Evolutionary conservation across 371 early-diverging fungal genomes (phyloP).

Genomic region (Phascolomyces articulosus): DNA sequence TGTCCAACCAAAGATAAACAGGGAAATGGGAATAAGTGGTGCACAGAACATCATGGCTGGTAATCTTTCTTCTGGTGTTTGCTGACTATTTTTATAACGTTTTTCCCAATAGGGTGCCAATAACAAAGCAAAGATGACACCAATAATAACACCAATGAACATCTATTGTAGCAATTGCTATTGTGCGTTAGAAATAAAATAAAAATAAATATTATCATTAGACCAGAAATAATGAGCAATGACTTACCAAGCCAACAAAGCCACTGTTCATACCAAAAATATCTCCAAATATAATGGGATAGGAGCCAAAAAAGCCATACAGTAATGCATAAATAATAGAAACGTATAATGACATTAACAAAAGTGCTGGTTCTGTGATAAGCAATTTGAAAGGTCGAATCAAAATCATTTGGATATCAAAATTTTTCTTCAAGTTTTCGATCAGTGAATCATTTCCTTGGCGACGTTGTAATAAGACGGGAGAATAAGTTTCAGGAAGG

Average conservation of each 20-base stretch:
- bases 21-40: constrained; percentile 41
- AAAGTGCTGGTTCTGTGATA: constrained; percentile 40
- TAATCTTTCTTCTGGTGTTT: constrained; percentile 47
- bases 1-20: constrained; percentile 54
- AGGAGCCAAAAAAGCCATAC: constrained; percentile 50
- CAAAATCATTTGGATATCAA: constrained; percentile 30
- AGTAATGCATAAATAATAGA: constrained; percentile 47
- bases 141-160: constrained; percentile 45
- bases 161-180: background rate
- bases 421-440: background rate
- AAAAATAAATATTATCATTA: too few relatives aligned
- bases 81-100: constrained; percentile 21
- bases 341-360: constrained; percentile 45
- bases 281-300: constrained; percentile 43
- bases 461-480: constrained; percentile 35
- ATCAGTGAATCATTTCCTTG: constrained; percentile 8
- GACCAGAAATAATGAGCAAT: too few relatives aligned
- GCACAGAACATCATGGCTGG: constrained; percentile 50
- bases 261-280: constrained; percentile 40
- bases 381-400: constrained; percentile 44
- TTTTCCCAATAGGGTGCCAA: constrained; percentile 39
- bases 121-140: constrained; percentile 35
- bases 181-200: too few relatives aligned
- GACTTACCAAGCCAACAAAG: constrained; percentile 28
- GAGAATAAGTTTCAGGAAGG: constrained; percentile 50